Evolutionary conservation across 345 rosid species (phyloP), one percentile per base, ranked within the genome.

Genomic region (Ailanthus altissimus): DNA sequence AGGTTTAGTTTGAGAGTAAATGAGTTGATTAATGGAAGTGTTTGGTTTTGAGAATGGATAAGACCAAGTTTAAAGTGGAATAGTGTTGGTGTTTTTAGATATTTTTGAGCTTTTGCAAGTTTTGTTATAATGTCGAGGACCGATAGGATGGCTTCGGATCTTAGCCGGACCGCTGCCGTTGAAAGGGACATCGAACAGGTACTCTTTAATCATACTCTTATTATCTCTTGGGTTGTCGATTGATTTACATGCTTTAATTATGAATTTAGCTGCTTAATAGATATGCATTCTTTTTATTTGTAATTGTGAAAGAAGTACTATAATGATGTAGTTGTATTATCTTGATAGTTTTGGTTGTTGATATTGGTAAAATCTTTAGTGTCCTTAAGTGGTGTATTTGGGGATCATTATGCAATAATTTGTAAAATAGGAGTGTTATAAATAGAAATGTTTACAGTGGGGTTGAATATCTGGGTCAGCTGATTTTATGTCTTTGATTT

Each of bases 141-240:
- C 73, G 95, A 85, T 77, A 85, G 93, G 83, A 92, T 96, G 98
- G 91, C 97, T 61, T 87, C 93, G 86, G 98, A 94, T 92, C 97
- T 94, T 85, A 87, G 90, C 79, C 87, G 97, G 84, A 86, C 86
- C 9, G 98, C 88, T 56, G 87, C 94, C 9, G 89, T 92, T 6
- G 99, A 92, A 85, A 88, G 99, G 74, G 97, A 96, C 85, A 82
- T 85, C 70, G 99, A 96, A 83, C 99, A 94, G 99, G 99, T 96
- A 82, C 68, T 78, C 32, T 32, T 70, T 70, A 56, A 47, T 70
- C 78, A 3, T 53, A 1, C 6, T 20, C 23, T 20, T 53, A 38
- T 23, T 3, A n/a, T 65, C 5, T 58, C 32, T 32, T 62, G 21
- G 20, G 15, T 14, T 32, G 67, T 23, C 45, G 18, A 28, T 53